Percentiles rank a stretch among this genome's conserved stretches.
These are phyloP conservation scores for Cladophialophora psammophila DNA, from an alignment of 2,329 filamentous ascomycete species.

Conservation along the genomic window DNA sequence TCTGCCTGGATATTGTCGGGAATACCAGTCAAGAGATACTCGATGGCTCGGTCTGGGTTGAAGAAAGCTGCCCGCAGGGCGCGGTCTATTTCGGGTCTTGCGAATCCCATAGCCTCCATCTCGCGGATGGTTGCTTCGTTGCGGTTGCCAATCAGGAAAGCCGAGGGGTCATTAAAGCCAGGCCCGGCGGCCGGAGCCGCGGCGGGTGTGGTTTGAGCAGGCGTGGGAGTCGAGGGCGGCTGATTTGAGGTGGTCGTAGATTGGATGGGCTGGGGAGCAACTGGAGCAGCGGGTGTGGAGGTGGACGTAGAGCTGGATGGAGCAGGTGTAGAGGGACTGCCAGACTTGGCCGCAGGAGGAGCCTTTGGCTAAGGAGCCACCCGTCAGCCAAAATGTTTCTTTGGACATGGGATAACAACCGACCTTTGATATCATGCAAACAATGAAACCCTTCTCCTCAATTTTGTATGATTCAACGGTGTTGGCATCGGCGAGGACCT, in stretches of 20 bases:
- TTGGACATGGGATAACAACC: conserved; percentile 33
- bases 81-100: conserved; percentile 83
- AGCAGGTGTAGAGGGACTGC: conserved; percentile 62
- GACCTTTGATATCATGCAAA: conserved; percentile 98
- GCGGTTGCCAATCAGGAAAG: conserved; percentile 85
- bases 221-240: conserved; percentile 56
- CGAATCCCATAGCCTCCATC: conserved; percentile 98
- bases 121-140: conserved; percentile 82
- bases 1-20: conserved; percentile 82
- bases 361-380: conserved; percentile 71
- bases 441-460: conserved; percentile 98
- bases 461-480: conserved; percentile 97
- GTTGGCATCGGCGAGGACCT: conserved; percentile 97
- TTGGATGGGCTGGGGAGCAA: conserved; percentile 58
- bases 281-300: conserved; percentile 58
- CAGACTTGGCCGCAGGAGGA: conserved; percentile 54
- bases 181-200: conserved; percentile 56
- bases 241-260: conserved; percentile 66
- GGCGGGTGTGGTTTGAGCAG: conserved; percentile 48
- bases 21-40: conserved; percentile 93
- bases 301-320: conserved; percentile 58
- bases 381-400: conserved; percentile 15
- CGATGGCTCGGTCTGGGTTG: conserved; percentile 96
- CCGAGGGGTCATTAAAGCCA: conserved; percentile 74
- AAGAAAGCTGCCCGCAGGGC: conserved; percentile 96